Base-by-base conservation (phyloP, 2,329 filamentous ascomycete genomes). In the Fusarium chaquense region DNA sequence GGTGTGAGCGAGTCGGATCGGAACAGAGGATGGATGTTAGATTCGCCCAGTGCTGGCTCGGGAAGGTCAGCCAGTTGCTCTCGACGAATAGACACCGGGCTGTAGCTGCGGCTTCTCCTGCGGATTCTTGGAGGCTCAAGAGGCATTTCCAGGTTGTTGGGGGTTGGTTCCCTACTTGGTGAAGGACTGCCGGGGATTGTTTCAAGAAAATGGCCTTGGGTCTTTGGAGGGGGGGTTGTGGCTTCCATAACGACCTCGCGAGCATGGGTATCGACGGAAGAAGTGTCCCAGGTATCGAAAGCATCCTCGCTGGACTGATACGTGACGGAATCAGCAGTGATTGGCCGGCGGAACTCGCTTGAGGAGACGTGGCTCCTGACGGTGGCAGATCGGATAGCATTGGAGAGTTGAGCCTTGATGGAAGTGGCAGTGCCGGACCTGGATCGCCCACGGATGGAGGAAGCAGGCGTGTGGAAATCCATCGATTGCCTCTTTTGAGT, bases 1-100 rank as follows among this genome's bases (percentile, higher is more conserved):
- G 91, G 90, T 2, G 83, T 85, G 0, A 90, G 90, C 41, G 89
- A 91, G 75, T 93, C 90, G 8, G 89, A 90, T 62, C 92, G 86
- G 81, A 94, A 94, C 5, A 94, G 84, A 11, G 92, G 92, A 77
- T 94, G 92, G 46, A 94, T 93, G 75, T 93, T 88, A 5, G 89
- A 84, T 76, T 94, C 90, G 73, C 84, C 81, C 69, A 81, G 67
- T 15, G 73, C 76, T 43, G 61, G 61, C 50, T 64, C 58, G 7
- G 58, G 88, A 3, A 89, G 84, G 76, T 94, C 90, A 73, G 84
- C 81, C 70, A 66, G 60, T 32, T 66, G 65, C 63, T 81, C 78
- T 22, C 77, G 77, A 10, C 75, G 73, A 33, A 73, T 75, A 13
- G 78, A 60, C 13, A 79, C 73, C 7, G 86, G 83, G 71, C 85